Percentiles rank a stretch among this genome's conserved stretches.
These are phyloP conservation scores for Phytophthora sp. DNA, from an alignment of 352 stramenopile species.

Conservation along the genomic window DNA sequence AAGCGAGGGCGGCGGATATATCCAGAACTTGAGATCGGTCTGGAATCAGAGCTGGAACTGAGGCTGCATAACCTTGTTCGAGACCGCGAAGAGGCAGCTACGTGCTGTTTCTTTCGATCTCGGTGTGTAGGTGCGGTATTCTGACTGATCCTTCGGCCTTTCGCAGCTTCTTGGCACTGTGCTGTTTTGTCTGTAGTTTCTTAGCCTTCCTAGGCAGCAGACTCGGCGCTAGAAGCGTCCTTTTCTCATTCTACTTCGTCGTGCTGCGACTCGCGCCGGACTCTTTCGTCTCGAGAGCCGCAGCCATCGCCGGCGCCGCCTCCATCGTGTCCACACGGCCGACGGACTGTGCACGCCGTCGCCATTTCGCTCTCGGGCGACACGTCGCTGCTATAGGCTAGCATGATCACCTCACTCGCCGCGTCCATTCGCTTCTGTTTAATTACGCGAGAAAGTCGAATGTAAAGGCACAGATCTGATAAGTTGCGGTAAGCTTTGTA, in stretches of 20 bases:
- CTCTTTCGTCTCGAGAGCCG: slow-evolving; percentile 16
- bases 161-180: slow-evolving; percentile 3
- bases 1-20: neutral
- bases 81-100: neutral
- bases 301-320: slow-evolving; percentile 38
- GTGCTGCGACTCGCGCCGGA: neutral
- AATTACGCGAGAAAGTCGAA: neutral
- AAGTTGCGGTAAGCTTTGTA: too few relatives aligned
- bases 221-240: slow-evolving; percentile 3
- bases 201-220: slow-evolving; percentile 22
- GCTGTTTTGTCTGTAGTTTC: slow-evolving; percentile 5
- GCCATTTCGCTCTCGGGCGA: slow-evolving; percentile 22
- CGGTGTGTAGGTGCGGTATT: neutral
- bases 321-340: slow-evolving; percentile 37
- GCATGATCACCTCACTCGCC: slow-evolving; percentile 36
- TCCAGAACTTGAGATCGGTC: neutral
- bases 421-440: too few relatives aligned
- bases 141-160: slow-evolving; percentile 3
- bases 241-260: slow-evolving; percentile 19
- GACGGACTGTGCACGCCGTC: slow-evolving; percentile 13
- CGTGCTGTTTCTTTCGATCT: neutral
- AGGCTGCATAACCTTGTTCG: slow-evolving; percentile 13
- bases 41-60: slow-evolving; percentile 4
- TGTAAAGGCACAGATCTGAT: too few relatives aligned
- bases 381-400: slow-evolving; percentile 39